Conservation (phyloP, 805 yeast species). For the Naumovozyma dairenensis region DNA sequence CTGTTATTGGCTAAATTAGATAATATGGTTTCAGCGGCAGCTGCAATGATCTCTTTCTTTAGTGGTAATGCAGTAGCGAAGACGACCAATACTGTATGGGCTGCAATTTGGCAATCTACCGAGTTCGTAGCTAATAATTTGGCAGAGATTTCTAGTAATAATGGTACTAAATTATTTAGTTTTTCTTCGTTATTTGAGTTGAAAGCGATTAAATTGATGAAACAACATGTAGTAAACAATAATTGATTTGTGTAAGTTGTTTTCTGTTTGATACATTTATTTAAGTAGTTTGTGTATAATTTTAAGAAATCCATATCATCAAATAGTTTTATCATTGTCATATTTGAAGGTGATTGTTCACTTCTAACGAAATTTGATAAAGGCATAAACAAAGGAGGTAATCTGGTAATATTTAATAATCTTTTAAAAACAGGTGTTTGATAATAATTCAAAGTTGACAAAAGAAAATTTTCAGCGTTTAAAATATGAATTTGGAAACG, state of each 20-base stretch:
- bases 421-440: slow-evolving; percentile 64
- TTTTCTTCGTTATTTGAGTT: slow-evolving; percentile 34
- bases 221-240: slow-evolving; percentile 66
- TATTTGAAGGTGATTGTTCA: slow-evolving; percentile 53
- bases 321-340: slow-evolving; percentile 63
- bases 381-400: slow-evolving; percentile 78
- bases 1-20: slow-evolving; percentile 33
- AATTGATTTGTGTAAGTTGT: slow-evolving; percentile 60
- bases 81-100: slow-evolving; percentile 74
- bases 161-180: slow-evolving; percentile 44
- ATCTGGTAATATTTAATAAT: slow-evolving; percentile 57
- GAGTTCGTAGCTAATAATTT: slow-evolving; percentile 38
- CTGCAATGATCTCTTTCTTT: slow-evolving; percentile 40
- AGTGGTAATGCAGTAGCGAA: slow-evolving; percentile 65
- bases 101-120: slow-evolving; percentile 66
- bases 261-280: slow-evolving; percentile 37
- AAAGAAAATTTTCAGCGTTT: slow-evolving; percentile 61
- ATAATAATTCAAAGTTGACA: slow-evolving; percentile 76
- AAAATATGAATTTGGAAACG: slow-evolving; percentile 77
- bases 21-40: slow-evolving; percentile 52
- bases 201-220: slow-evolving; percentile 56
- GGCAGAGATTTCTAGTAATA: slow-evolving; percentile 49
- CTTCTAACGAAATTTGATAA: slow-evolving; percentile 55
- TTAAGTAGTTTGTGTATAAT: slow-evolving; percentile 48
- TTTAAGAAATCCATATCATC: slow-evolving; percentile 59